phyloP scores from a whole-genome alignment of 768 basidiomycete genomes.

The Phlebiopsis gigantea region DNA sequence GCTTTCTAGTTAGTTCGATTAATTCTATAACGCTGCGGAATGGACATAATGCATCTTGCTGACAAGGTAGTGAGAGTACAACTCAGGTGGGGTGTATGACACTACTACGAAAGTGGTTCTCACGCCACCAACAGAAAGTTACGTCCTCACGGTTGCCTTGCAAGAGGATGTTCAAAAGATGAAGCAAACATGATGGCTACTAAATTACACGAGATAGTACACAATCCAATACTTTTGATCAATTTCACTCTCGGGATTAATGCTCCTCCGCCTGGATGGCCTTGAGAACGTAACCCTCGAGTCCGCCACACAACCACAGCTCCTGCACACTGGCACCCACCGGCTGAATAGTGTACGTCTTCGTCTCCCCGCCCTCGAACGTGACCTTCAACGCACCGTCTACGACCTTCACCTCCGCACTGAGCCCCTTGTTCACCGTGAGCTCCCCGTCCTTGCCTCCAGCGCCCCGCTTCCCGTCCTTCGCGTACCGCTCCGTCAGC shows the following conservation, averaged over 20 bases:
- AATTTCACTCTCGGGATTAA: neutral
- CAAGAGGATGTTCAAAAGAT: too few species aligned
- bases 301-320: constrained; percentile 90
- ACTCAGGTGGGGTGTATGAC: too few species aligned
- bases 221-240: neutral
- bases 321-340: constrained; percentile 96
- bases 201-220: neutral
- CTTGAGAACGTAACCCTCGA: constrained; percentile 89
- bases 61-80: too few species aligned
- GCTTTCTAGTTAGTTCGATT: too few species aligned
- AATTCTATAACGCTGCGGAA: too few species aligned
- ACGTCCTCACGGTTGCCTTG: too few species aligned
- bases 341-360: constrained; percentile 57
- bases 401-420: constrained; percentile 53
- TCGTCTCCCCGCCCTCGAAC: constrained; percentile 40
- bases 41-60: too few species aligned
- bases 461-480: constrained; percentile 66
- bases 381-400: constrained; percentile 33
- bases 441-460: constrained; percentile 80
- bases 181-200: neutral
- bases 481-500: constrained; percentile 69
- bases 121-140: too few species aligned
- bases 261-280: constrained; percentile 39
- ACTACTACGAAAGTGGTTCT: too few species aligned
- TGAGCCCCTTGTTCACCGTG: constrained; percentile 71